Conservation (phyloP, 2,329 filamentous ascomycete species). For the Arachnomyces sp. region DNA sequence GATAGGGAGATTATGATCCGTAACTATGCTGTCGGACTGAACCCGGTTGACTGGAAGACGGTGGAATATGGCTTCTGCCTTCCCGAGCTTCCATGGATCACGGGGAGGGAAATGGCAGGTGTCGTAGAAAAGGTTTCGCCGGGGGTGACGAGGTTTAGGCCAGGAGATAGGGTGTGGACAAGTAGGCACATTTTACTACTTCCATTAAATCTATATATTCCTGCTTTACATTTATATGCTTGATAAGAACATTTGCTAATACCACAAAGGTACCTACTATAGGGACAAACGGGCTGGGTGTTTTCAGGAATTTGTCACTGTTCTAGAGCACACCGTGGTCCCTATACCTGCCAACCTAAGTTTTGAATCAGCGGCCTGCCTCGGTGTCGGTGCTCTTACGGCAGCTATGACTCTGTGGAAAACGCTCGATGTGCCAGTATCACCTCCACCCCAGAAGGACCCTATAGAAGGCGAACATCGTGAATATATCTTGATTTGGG, state of each 20-base stretch:
- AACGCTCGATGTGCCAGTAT: slow-evolving; percentile 29
- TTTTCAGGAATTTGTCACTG: slow-evolving; percentile 36
- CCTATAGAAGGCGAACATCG: too few species aligned
- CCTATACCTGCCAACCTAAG: slow-evolving; percentile 27
- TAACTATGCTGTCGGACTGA: slow-evolving; percentile 28
- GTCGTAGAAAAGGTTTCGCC: slow-evolving; percentile 22
- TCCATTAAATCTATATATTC: too few species aligned
- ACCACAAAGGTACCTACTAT: slow-evolving; percentile 28
- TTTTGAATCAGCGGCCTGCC: slow-evolving; percentile 28
- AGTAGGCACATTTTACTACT: slow-evolving; percentile 13
- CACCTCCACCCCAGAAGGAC: slow-evolving; percentile 12
- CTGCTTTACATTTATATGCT: too few species aligned
- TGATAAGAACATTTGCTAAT: too few species aligned
- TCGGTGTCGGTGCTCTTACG: slow-evolving; percentile 36
- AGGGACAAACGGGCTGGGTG: slow-evolving; percentile 34
- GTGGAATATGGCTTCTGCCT: slow-evolving; percentile 39
- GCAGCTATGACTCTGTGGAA: slow-evolving; percentile 36
- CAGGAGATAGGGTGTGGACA: slow-evolving; percentile 27
- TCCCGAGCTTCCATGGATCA: slow-evolving; percentile 30
- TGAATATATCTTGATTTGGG: slow-evolving; percentile 32
- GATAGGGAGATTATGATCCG: slow-evolving; percentile 30
- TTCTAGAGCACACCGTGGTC: slow-evolving; percentile 33
- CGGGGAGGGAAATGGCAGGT: slow-evolving; percentile 27
- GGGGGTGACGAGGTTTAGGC: slow-evolving; percentile 15
- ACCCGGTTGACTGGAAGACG: slow-evolving; percentile 35